These are phyloP conservation scores for Cryptosporidium viatorum DNA, from an alignment of 169 alveolate genomes.

Conservation along the genomic window DNA sequence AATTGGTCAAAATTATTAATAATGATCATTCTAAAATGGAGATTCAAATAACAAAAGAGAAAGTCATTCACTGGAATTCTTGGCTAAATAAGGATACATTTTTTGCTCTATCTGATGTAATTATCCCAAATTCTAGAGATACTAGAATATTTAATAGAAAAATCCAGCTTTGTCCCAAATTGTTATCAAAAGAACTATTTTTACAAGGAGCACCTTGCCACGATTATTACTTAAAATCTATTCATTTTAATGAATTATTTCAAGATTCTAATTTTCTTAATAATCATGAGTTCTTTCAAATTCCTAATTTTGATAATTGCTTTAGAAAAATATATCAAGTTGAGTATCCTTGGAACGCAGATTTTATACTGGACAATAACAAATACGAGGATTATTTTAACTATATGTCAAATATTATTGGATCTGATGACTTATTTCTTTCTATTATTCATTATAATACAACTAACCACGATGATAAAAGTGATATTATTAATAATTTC, in stretches of 20 bases:
- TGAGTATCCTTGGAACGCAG: slow-evolving; percentile 46
- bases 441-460: slow-evolving; percentile 1
- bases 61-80: slow-evolving; percentile 26
- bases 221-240: background rate
- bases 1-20: background rate
- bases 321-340: background rate
- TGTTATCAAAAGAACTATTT: slow-evolving; percentile 1
- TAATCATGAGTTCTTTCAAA: background rate
- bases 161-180: background rate
- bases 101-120: background rate
- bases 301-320: background rate
- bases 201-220: background rate
- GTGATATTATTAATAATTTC: background rate
- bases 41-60: slow-evolving; percentile 16
- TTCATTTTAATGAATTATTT: background rate
- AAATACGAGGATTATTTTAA: slow-evolving; percentile 24
- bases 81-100: slow-evolving; percentile 23
- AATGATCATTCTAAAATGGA: background rate
- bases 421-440: slow-evolving; percentile 50
- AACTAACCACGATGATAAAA: background rate
- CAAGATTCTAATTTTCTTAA: background rate
- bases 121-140: background rate
- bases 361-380: slow-evolving; percentile 21
- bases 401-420: slow-evolving; percentile 21
- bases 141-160: background rate